Conservation (phyloP, 495 filamentous ascomycete genomes). For the Gamarada debralockiae region DNA sequence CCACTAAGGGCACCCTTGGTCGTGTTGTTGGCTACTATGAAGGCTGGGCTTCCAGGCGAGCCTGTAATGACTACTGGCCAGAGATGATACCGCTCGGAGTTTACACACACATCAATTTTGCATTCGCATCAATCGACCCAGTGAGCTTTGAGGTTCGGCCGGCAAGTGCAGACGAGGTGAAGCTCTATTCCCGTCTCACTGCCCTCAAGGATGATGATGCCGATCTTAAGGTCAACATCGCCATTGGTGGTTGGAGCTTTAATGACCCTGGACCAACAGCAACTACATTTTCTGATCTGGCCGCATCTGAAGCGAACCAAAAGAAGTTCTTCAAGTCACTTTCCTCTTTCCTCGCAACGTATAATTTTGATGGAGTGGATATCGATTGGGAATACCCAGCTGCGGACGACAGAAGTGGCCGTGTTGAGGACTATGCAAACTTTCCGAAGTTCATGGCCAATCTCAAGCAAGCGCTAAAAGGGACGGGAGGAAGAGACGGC, state of each 20-base stretch:
- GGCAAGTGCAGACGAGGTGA: neutral
- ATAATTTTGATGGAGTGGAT: conserved; percentile 31
- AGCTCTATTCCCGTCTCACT: conserved; percentile 3
- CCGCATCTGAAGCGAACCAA: conserved; percentile 23
- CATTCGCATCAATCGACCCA: conserved; percentile 15
- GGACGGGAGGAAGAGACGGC: conserved; percentile 22
- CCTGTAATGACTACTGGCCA: too few species aligned
- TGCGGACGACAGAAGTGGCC: conserved; percentile 42
- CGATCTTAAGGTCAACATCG: neutral
- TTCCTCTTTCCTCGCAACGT: neutral
- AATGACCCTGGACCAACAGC: neutral
- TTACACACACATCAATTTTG: conserved; percentile 16
- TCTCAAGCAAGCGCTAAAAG: conserved; percentile 23
- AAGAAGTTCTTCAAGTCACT: conserved; percentile 21
- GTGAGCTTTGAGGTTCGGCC: conserved; percentile 2
- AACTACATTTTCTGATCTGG: conserved; percentile 30
- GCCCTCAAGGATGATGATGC: conserved; percentile 1
- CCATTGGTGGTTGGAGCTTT: conserved; percentile 5
- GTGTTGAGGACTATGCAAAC: conserved; percentile 36
- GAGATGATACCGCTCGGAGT: too few species aligned
- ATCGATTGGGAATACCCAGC: too few species aligned
- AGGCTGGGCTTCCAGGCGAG: too few species aligned
- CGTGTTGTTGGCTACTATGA: too few species aligned
- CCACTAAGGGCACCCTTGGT: too few species aligned
- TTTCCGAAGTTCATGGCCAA: conserved; percentile 30